Percentiles rank a stretch among this genome's conserved stretches.
phyloP scores from a whole-genome alignment of 768 basidiomycete species.

The Termitomyces sp. region DNA sequence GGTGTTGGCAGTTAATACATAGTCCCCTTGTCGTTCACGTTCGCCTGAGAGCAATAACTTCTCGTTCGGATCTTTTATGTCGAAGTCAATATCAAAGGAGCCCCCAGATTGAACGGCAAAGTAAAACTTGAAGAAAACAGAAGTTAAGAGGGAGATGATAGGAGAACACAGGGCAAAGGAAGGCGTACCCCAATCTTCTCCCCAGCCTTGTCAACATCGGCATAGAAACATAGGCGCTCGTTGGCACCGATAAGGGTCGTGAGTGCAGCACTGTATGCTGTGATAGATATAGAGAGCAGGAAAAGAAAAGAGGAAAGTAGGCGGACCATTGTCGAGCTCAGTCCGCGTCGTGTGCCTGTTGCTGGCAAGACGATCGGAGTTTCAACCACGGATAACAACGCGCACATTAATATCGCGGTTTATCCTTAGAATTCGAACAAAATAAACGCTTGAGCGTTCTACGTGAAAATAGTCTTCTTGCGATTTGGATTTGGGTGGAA shows the following conservation, averaged over 20 bases:
- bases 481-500: no score
- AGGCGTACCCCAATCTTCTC: constrained; percentile 82
- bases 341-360: not conserved
- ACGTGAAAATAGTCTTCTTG: no score
- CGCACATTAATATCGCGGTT: no score
- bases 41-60: constrained; percentile 84
- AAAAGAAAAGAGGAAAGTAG: constrained; percentile 22
- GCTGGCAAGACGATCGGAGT: constrained; percentile 16
- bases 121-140: constrained; percentile 68
- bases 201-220: constrained; percentile 92
- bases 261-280: constrained; percentile 56
- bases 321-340: constrained; percentile 3
- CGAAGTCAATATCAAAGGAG: constrained; percentile 93
- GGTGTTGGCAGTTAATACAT: constrained; percentile 90
- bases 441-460: no score
- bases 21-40: constrained; percentile 94
- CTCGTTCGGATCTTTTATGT: constrained; percentile 87
- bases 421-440: no score
- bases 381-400: no score
- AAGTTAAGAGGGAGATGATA: constrained; percentile 5
- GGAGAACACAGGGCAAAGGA: not conserved
- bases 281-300: constrained; percentile 33
- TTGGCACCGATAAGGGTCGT: constrained; percentile 79
- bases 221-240: constrained; percentile 88
- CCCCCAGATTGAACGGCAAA: constrained; percentile 99